Evolutionary conservation across 805 yeast genomes (phyloP).

Genomic region (Monosporozyma aquatica): DNA sequence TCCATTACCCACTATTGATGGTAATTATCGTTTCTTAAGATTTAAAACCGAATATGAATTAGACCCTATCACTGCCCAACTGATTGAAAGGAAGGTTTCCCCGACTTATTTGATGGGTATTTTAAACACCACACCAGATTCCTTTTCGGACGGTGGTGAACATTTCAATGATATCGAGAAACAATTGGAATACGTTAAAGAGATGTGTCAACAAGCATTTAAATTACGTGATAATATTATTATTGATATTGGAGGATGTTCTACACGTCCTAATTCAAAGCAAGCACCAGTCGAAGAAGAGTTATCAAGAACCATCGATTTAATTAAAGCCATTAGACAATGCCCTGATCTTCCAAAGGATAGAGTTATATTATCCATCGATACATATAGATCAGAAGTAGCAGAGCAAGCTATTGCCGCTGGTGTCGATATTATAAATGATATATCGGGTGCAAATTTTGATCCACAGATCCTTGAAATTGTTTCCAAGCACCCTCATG

Average conservation of each 20-base stretch:
- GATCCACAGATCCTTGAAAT: constrained; percentile 61
- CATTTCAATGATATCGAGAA: constrained; percentile 28
- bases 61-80: constrained; percentile 36
- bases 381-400: constrained; percentile 72
- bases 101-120: constrained; percentile 76
- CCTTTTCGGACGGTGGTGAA: constrained; percentile 84
- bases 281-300: constrained; percentile 63
- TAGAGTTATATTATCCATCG: constrained; percentile 61
- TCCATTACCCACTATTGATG: constrained; percentile 32
- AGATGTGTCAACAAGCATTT: constrained; percentile 53
- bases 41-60: constrained; percentile 30
- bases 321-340: constrained; percentile 51
- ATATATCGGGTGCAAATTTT: constrained; percentile 70
- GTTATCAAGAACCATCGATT: constrained; percentile 57
- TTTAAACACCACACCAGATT: constrained; percentile 85
- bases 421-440: constrained; percentile 91
- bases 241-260: constrained; percentile 89
- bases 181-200: constrained; percentile 38
- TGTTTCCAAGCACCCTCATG: constrained; percentile 53
- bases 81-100: constrained; percentile 11
- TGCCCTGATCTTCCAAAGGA: constrained; percentile 31
- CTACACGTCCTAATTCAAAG: constrained; percentile 78
- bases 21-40: constrained; percentile 17
- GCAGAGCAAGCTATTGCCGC: constrained; percentile 58
- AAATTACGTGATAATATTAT: constrained; percentile 35